Evolutionary conservation across 1,139 yeast species (phyloP), one percentile per base, ranked within the genome.

Genomic region (Suhomyces chickasaworum): DNA sequence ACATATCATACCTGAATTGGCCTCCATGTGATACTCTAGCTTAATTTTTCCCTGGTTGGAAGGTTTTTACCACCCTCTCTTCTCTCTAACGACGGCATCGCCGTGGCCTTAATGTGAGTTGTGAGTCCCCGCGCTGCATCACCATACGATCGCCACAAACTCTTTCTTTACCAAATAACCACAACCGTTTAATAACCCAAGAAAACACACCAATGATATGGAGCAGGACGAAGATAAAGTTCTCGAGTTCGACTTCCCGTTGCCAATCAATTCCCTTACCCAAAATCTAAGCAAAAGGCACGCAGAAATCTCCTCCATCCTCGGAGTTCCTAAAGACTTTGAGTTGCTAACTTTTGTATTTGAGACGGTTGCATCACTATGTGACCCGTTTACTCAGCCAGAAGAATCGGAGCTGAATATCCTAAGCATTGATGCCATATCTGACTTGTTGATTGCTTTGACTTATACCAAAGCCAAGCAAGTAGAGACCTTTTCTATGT

Each of bases 301-400:
- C 43, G 51, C 54, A 17, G 53, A 53, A 15, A 52, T 65, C 21
- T 57, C 56, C 25, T 45, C 48, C 5, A 35, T 60, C 29, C 49
- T 64, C 10, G 55, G 59, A 13, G 39, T 66, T 29, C 57, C 61
- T 23, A 52, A 51, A 21, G 64, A 63, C 35, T 53, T 54, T 20
- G 50, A 53, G 9, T 44, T 54, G 25, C 43, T 56, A 25, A 32
- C 39, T 10, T 58, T 48, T 41, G 56, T 66, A 30, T 72, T 68
- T 52, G 49, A 52, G 39, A 61, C 70, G 10, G 58, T 74, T 2
- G 66, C 78, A 3, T 69, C 80, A 2, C 60, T 85, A 34, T 78
- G 84, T 45, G 89, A 84, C 58, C 88, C 89, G 3, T 69, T 75
- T 54, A 81, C 89, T 1, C 89, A 83, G 52, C 90, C 91, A 0